Percentiles rank a stretch among this genome's conserved stretches.
phyloP scores from a whole-genome alignment of 306 rosid species.

The Quercus ilex region DNA sequence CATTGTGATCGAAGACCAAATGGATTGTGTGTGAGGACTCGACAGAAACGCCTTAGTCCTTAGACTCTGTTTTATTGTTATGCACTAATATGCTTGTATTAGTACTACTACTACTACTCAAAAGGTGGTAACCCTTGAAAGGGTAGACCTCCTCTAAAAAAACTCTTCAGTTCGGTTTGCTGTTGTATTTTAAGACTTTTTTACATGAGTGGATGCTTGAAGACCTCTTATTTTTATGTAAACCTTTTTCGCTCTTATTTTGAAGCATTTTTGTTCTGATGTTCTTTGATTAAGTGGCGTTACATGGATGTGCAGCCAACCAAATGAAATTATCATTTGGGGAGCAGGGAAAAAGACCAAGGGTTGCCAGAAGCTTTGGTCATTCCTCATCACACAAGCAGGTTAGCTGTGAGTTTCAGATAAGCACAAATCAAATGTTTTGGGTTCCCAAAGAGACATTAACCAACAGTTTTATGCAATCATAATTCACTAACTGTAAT shows the following conservation, averaged over 20 bases:
- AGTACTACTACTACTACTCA: not conserved
- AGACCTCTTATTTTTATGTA: not conserved
- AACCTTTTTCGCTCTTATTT: not conserved
- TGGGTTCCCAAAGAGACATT: not conserved
- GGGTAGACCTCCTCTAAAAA: not conserved
- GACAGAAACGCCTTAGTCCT: not conserved
- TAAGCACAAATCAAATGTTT: not conserved
- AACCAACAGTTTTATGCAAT: not conserved
- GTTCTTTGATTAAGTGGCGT: not conserved
- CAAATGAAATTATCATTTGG: not conserved
- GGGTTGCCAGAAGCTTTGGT: not conserved
- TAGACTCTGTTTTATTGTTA: not conserved
- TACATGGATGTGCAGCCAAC: not conserved
- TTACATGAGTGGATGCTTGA: constrained; percentile 3
- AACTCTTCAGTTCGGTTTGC: not conserved
- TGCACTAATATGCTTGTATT: not conserved
- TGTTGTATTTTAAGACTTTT: not conserved
- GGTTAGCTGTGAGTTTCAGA: not conserved
- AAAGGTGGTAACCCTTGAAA: not conserved
- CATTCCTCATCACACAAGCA: not conserved
- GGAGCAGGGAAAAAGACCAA: not conserved
- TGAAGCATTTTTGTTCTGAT: not conserved
- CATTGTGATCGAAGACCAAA: not conserved
- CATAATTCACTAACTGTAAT: not conserved
- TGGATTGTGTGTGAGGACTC: not conserved